These are phyloP conservation scores for Pseudotsuga menziesii DNA, from an alignment of 75 land plant genomes.

Conservation along the genomic window DNA sequence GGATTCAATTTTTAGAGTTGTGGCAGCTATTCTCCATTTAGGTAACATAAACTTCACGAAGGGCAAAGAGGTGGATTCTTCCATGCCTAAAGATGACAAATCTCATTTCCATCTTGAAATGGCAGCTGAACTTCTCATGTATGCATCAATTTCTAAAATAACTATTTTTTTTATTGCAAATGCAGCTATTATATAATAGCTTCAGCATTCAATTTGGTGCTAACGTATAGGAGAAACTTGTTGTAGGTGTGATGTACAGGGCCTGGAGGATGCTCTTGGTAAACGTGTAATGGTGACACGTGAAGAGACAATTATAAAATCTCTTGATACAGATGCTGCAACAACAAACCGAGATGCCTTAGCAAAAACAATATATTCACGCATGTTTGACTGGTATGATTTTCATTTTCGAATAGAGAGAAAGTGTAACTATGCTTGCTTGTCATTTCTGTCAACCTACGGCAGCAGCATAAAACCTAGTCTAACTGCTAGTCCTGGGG, in stretches of 20 bases:
- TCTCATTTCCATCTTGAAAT: constrained; percentile 63
- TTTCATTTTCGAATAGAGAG: not conserved
- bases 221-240: not conserved
- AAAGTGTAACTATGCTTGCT: not conserved
- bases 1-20: constrained; percentile 88
- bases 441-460: not conserved
- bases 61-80: constrained; percentile 77
- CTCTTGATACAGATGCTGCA: constrained; percentile 68
- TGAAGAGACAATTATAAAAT: constrained; percentile 82
- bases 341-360: constrained; percentile 82
- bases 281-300: constrained; percentile 85
- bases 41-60: constrained; percentile 75
- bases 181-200: not conserved
- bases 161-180: not conserved
- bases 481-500: not conserved
- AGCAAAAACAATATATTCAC: constrained; percentile 90
- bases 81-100: constrained; percentile 68
- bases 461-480: not conserved
- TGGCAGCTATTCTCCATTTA: constrained; percentile 77
- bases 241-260: constrained; percentile 71
- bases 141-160: constrained; percentile 1
- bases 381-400: constrained; percentile 79
- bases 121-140: constrained; percentile 83
- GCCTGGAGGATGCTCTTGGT: constrained; percentile 69
- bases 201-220: not conserved